Conservation (phyloP, 495 filamentous ascomycete genomes). For the Tuber aestivum region DNA sequence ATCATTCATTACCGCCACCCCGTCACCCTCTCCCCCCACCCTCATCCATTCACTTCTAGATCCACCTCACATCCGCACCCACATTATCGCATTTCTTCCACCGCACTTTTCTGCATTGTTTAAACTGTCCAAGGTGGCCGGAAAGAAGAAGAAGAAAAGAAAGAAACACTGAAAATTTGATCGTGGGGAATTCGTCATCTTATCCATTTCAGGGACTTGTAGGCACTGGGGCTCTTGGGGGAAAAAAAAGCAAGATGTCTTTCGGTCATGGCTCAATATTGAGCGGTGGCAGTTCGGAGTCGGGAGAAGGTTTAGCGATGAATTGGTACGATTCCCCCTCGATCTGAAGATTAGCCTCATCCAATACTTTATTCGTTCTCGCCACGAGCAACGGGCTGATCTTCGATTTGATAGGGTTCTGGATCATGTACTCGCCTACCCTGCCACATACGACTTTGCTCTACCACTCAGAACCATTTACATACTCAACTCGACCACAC, state of each 20-base stretch:
- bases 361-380: slow-evolving; percentile 1
- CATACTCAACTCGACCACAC: slow-evolving; percentile 59
- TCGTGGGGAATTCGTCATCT: not conserved
- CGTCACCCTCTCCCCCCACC: slow-evolving; percentile 9
- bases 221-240: slow-evolving; percentile 19
- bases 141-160: slow-evolving; percentile 5
- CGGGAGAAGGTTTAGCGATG: slow-evolving; percentile 35
- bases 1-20: slow-evolving; percentile 26
- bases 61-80: not conserved
- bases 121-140: not conserved
- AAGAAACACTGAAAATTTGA: slow-evolving; percentile 16
- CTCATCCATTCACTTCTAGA: slow-evolving; percentile 13
- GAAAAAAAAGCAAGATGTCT: slow-evolving; percentile 18
- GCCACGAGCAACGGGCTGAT: slow-evolving; percentile 20
- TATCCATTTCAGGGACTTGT: slow-evolving; percentile 9
- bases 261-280: slow-evolving; percentile 24
- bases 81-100: not conserved
- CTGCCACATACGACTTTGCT: slow-evolving; percentile 55
- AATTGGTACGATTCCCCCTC: slow-evolving; percentile 28
- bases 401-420: slow-evolving; percentile 50
- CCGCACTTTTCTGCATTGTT: not conserved
- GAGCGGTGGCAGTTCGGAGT: slow-evolving; percentile 12
- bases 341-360: slow-evolving; percentile 1
- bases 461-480: slow-evolving; percentile 72
- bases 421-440: slow-evolving; percentile 63